Evolutionary conservation across 768 basidiomycete species (phyloP).

Genomic region (Boletus barrowsii): DNA sequence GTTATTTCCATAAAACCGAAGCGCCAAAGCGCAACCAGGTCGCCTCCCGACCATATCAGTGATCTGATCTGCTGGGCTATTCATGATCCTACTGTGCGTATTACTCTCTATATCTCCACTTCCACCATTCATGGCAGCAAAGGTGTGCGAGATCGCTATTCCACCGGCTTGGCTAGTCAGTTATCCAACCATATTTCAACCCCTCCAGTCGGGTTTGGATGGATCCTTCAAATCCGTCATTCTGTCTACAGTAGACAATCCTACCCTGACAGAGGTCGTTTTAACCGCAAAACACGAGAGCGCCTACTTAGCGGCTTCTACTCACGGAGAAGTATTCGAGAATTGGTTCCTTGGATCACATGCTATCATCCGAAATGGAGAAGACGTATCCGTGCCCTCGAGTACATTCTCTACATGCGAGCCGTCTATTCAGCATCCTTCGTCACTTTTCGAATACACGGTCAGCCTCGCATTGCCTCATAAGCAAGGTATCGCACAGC

Average conservation of each 20-base stretch:
- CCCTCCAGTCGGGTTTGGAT: constrained; percentile 9
- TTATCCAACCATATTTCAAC: constrained; percentile 37
- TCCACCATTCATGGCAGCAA: constrained; percentile 23
- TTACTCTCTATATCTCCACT: neutral
- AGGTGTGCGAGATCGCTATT: constrained; percentile 35
- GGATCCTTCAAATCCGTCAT: constrained; percentile 15
- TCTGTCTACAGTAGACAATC: constrained; percentile 26
- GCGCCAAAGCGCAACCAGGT: constrained; percentile 1
- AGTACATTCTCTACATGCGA: constrained; percentile 19
- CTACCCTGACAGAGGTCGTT: constrained; percentile 49
- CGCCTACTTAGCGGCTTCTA: constrained; percentile 44
- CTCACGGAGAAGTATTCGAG: constrained; percentile 37
- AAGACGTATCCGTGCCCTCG: constrained; percentile 33
- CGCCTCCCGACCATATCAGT: neutral
- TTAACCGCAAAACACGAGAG: constrained; percentile 47
- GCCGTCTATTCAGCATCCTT: constrained; percentile 5
- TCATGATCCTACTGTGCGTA: constrained; percentile 38
- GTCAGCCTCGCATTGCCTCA: constrained; percentile 68
- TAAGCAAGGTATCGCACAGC: constrained; percentile 60
- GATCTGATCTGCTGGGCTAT: constrained; percentile 36
- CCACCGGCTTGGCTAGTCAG: constrained; percentile 39
- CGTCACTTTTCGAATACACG: constrained; percentile 37
- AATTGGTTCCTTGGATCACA: constrained; percentile 40
- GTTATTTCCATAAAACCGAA: constrained; percentile 27
- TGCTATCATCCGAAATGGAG: constrained; percentile 53